A percentile compares a stretch with the other conserved stretches of the same genome.
Conservation (phyloP, 352 stramenopile species). For the Elongisporangium anandrum region DNA sequence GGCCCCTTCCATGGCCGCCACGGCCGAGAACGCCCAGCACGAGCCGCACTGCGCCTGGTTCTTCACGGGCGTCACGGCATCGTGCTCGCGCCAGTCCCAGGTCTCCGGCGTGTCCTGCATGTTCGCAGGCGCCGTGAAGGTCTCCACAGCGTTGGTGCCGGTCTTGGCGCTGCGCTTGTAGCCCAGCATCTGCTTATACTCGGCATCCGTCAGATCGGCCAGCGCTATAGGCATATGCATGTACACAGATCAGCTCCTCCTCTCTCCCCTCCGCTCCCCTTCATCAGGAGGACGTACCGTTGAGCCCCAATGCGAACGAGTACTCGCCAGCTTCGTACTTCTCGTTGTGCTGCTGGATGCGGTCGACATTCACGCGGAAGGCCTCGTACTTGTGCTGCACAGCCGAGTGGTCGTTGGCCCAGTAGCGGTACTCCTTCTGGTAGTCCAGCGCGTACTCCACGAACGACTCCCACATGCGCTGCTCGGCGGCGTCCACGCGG, state of each 20-base stretch:
- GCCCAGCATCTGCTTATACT: slow-evolving; percentile 33
- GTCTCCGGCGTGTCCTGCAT: slow-evolving; percentile 17
- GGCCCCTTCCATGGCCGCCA: slow-evolving; percentile 23
- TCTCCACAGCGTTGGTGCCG: slow-evolving; percentile 4
- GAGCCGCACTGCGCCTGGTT: slow-evolving; percentile 94
- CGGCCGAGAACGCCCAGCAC: slow-evolving; percentile 94
- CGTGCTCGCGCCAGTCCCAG: slow-evolving; percentile 51
- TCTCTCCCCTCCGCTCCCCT: not conserved
- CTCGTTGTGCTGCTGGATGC: slow-evolving; percentile 6
- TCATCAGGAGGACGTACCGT: not conserved
- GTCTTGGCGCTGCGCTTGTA: slow-evolving; percentile 22
- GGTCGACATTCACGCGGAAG: slow-evolving; percentile 4
- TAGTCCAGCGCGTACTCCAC: slow-evolving; percentile 6
- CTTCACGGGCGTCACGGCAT: slow-evolving; percentile 87
- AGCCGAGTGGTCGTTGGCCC: slow-evolving; percentile 1
- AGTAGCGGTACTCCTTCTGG: slow-evolving; percentile 1
- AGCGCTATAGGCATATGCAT: slow-evolving; percentile 12
- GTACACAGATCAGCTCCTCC: not conserved
- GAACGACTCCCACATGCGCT: slow-evolving; percentile 3
- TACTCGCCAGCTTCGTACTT: slow-evolving; percentile 5
- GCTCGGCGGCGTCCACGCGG: not conserved
- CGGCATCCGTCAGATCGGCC: slow-evolving; percentile 32
- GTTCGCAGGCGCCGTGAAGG: slow-evolving; percentile 10
- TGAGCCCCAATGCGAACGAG: slow-evolving; percentile 1
- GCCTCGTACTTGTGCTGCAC: slow-evolving; percentile 6